phyloP scores from a whole-genome alignment of 768 basidiomycete genomes.

The Auricularia sp. region DNA sequence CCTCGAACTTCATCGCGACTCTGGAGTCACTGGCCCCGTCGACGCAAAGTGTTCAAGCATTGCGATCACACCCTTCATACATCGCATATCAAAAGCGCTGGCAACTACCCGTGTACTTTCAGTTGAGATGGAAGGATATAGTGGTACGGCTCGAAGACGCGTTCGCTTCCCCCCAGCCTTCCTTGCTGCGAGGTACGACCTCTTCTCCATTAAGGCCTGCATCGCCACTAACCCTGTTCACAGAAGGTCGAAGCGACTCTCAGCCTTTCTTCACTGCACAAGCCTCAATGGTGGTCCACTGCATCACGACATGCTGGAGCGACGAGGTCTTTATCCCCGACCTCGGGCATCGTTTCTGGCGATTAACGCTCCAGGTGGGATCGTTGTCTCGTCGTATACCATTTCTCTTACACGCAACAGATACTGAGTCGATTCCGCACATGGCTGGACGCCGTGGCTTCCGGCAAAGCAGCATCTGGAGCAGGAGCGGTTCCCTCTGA shows the following conservation, averaged over 20 bases:
- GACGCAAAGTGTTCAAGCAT: constrained; percentile 49
- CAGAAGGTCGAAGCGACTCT: neutral
- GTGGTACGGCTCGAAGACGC: constrained; percentile 64
- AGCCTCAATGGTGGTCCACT: constrained; percentile 57
- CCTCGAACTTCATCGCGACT: constrained; percentile 70
- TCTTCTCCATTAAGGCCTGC: neutral
- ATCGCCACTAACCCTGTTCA: neutral
- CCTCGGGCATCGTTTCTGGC: constrained; percentile 81
- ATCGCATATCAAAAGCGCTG: constrained; percentile 70
- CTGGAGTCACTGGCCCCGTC: constrained; percentile 80
- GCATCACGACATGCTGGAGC: constrained; percentile 76
- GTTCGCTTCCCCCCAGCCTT: constrained; percentile 25
- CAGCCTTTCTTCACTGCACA: constrained; percentile 36
- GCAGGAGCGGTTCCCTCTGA: constrained; percentile 25
- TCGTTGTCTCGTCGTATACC: too few species aligned
- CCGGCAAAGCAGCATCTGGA: constrained; percentile 29
- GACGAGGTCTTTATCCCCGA: constrained; percentile 77
- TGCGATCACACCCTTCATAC: constrained; percentile 67
- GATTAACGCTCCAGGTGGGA: constrained; percentile 74
- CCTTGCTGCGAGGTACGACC: neutral
- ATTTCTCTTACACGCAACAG: constrained; percentile 25
- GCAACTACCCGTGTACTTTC: constrained; percentile 96
- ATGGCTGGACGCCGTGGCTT: constrained; percentile 61
- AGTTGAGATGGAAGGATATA: constrained; percentile 94
- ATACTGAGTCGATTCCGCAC: constrained; percentile 68